phyloP scores from a whole-genome alignment of 2,329 filamentous ascomycete genomes.

The Ceratocystiopsis minuta region DNA sequence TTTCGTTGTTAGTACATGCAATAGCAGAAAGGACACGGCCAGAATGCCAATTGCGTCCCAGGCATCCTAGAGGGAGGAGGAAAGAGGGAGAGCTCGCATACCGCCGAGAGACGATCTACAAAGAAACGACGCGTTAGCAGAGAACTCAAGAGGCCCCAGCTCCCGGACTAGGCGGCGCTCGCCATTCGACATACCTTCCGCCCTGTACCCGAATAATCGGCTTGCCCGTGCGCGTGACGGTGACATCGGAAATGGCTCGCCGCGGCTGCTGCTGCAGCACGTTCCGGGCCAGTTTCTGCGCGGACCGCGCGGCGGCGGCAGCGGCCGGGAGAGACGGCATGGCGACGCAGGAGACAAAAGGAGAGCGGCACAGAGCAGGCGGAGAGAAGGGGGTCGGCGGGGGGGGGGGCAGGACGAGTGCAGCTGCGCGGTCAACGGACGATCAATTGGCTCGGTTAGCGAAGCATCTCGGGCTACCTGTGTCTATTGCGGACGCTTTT shows the following conservation, averaged over 20 bases:
- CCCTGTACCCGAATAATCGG: conserved; percentile 77
- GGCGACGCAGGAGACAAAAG: background rate
- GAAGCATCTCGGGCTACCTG: conserved; percentile 7
- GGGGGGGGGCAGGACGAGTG: background rate
- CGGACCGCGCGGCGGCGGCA: conserved; percentile 36
- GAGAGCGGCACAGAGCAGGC: no score
- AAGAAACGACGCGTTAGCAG: conserved; percentile 1
- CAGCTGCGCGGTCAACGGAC: background rate
- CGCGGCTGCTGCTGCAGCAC: conserved; percentile 32
- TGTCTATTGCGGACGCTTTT: conserved; percentile 3
- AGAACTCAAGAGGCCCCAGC: no score
- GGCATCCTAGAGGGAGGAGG: no score
- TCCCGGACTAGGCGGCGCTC: background rate
- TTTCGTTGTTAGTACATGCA: background rate
- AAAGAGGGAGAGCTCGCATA: conserved; percentile 22
- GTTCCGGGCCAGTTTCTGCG: conserved; percentile 27
- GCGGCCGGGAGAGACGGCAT: conserved; percentile 20
- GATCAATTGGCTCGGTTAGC: conserved; percentile 8
- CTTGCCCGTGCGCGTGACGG: conserved; percentile 91
- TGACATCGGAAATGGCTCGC: conserved; percentile 56
- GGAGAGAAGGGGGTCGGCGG: background rate
- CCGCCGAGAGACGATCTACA: conserved; percentile 69
- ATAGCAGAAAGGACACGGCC: no score
- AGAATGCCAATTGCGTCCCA: no score
- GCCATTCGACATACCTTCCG: conserved; percentile 49